Evolutionary conservation across 345 rosid species (phyloP).

Genomic region (Raphanus raphanistrum): DNA sequence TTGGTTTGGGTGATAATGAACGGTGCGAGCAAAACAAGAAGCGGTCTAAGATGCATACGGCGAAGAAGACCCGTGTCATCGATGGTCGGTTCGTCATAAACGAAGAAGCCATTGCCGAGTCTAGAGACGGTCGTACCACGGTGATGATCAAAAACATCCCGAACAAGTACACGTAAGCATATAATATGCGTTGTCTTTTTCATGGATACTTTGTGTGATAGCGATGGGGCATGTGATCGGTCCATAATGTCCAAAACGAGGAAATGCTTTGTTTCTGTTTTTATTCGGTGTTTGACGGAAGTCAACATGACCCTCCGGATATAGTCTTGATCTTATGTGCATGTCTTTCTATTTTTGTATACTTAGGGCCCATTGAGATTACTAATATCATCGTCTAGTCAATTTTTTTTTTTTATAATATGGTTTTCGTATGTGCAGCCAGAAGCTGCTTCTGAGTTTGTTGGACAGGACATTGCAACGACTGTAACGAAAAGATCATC

Average conservation of each 20-base stretch:
- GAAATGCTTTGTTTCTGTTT: constrained; percentile 22
- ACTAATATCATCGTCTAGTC: constrained; percentile 14
- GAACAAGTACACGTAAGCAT: constrained; percentile 77
- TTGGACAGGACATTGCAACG: constrained; percentile 86
- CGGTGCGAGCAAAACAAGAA: constrained; percentile 26
- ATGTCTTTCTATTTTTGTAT: constrained; percentile 25
- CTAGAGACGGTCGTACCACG: constrained; percentile 69
- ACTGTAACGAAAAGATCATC: constrained; percentile 75
- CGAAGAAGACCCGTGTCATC: constrained; percentile 46
- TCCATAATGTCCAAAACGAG: constrained; percentile 18
- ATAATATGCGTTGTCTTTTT: not conserved
- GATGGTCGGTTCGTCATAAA: constrained; percentile 62
- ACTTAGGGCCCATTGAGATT: not conserved
- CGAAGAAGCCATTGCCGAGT: constrained; percentile 48
- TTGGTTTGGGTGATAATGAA: not conserved
- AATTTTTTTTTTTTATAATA: constrained; percentile 12
- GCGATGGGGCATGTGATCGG: constrained; percentile 22
- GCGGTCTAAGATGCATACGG: constrained; percentile 33
- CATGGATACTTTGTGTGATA: not conserved
- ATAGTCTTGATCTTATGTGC: not conserved
- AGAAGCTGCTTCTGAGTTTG: constrained; percentile 69
- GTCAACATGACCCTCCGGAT: constrained; percentile 29
- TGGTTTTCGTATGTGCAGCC: constrained; percentile 40
- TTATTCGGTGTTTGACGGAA: constrained; percentile 20
- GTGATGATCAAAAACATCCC: constrained; percentile 99